Evolutionary conservation across 139 green algal species (phyloP).

Genomic region (Closterium sp.): DNA sequence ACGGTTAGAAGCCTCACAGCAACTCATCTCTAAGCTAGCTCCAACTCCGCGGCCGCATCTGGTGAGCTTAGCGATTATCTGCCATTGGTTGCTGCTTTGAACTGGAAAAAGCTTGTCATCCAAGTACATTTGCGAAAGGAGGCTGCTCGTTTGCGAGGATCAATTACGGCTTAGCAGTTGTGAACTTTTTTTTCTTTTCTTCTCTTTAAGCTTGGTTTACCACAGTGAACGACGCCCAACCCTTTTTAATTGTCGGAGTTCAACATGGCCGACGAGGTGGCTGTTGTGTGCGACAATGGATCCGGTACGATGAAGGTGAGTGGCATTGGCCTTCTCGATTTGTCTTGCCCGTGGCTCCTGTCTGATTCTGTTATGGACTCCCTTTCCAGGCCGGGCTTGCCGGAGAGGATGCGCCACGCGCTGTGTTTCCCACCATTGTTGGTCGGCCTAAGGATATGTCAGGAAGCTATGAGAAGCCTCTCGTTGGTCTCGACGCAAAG

Average conservation of each 20-base stretch:
- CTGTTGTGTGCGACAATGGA: neutral
- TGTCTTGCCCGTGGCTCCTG: neutral
- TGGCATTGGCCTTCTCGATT: neutral
- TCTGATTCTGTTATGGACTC: neutral
- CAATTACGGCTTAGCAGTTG: no score
- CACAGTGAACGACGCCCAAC: neutral
- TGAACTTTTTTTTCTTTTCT: no score
- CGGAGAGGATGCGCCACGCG: neutral
- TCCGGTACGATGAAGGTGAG: neutral
- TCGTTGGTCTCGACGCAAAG: conserved; percentile 97
- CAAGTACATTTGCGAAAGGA: no score
- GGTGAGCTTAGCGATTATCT: no score
- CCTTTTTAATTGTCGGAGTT: no score
- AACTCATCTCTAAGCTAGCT: no score
- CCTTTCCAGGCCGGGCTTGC: neutral
- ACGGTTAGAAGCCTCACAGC: no score
- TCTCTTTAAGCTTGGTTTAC: neutral
- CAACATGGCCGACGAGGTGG: neutral
- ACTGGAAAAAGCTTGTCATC: no score
- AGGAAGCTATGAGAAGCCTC: conserved; percentile 86
- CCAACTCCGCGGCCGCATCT: no score
- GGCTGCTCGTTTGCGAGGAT: no score
- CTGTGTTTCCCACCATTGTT: neutral
- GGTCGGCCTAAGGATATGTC: conserved; percentile 3
- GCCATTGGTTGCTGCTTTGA: no score